Percentiles rank a stretch among this genome's conserved stretches.
Conservation (phyloP, 2,329 filamentous ascomycete genomes). For the Blastomyces parvus region DNA sequence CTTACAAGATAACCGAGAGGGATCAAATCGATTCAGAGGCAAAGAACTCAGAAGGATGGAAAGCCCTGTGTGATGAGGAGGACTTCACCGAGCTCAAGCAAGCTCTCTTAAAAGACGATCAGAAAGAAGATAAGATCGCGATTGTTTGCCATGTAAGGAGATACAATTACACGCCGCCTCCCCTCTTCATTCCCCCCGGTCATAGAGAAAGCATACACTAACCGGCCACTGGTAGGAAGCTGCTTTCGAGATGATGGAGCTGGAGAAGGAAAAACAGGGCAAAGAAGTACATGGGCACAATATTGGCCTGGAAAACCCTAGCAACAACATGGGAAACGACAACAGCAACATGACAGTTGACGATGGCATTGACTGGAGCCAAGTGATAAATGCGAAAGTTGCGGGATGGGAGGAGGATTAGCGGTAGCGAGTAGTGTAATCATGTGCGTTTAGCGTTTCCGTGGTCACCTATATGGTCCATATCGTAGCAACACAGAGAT, state of each 20-base stretch:
- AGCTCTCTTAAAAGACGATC: constrained; percentile 5
- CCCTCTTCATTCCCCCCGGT: neutral
- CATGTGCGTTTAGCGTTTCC: neutral
- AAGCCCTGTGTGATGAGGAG: constrained; percentile 8
- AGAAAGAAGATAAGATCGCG: constrained; percentile 5
- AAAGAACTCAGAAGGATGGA: constrained; percentile 8
- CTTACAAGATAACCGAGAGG: constrained; percentile 10
- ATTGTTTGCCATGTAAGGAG: constrained; percentile 14
- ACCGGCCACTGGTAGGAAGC: neutral
- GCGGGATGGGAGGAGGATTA: neutral
- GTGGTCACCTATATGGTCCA: neutral
- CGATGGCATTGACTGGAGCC: neutral
- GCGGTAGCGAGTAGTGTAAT: too few species aligned
- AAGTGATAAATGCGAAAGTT: neutral
- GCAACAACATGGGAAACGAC: neutral
- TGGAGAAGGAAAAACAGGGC: neutral
- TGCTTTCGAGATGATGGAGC: neutral
- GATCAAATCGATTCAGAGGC: neutral
- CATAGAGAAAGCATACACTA: neutral
- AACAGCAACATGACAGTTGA: neutral
- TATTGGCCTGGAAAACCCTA: too few species aligned
- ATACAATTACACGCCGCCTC: neutral
- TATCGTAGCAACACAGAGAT: too few species aligned
- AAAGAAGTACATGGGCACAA: too few species aligned
- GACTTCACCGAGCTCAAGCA: constrained; percentile 11